A percentile compares a stretch with the other conserved stretches of the same genome.
Evolutionary conservation across 2,329 filamentous ascomycete species (phyloP).

Genomic region (Colletotrichum sp.): DNA sequence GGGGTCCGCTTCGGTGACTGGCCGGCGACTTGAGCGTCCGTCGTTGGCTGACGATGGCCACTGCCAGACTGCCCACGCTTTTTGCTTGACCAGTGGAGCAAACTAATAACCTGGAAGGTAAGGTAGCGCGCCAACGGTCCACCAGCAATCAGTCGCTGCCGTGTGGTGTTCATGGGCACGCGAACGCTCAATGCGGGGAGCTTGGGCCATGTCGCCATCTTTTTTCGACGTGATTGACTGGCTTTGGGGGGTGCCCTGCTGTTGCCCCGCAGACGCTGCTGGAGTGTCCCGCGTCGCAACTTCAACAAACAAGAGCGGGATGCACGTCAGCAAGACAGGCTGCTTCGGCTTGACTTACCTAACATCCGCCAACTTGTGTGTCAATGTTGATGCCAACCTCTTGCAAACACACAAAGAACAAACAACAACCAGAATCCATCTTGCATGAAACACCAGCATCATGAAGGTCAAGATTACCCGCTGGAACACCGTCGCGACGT

Average conservation of each 20-base stretch:
- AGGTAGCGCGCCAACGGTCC: background rate
- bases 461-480: conserved; percentile 97
- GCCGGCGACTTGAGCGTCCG: background rate
- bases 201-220: conserved; percentile 26
- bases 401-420: background rate
- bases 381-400: background rate
- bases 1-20: conserved; percentile 14
- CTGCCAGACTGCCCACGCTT: background rate
- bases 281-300: background rate
- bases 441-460: conserved; percentile 15
- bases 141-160: background rate
- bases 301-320: conserved; percentile 5
- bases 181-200: conserved; percentile 24
- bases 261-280: background rate
- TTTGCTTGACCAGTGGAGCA: background rate
- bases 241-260: background rate
- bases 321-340: background rate
- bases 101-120: background rate
- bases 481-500: conserved; percentile 94
- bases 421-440: background rate
- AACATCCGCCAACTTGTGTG: background rate
- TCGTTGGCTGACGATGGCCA: background rate
- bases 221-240: conserved; percentile 12
- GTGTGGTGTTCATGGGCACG: background rate
- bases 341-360: background rate